Conservation (phyloP, 2,329 filamentous ascomycete species). For the Blastomyces parvus region DNA sequence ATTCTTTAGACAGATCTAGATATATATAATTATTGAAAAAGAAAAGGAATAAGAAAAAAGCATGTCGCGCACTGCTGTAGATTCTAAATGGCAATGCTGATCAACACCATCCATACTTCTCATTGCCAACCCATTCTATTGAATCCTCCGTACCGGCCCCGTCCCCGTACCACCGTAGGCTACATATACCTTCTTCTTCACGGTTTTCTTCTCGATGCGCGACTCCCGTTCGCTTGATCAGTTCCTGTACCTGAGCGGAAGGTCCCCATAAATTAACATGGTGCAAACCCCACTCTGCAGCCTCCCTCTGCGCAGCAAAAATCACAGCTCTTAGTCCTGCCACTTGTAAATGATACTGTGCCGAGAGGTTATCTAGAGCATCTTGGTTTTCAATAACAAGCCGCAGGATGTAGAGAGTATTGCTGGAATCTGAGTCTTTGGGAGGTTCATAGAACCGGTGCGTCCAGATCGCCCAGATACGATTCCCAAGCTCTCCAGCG, state of each 20-base stretch:
- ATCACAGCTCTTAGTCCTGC: slow-evolving; percentile 16
- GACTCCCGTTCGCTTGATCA: slow-evolving; percentile 15
- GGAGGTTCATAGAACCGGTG: slow-evolving; percentile 20
- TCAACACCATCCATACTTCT: slow-evolving; percentile 27
- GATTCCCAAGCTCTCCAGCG: slow-evolving; percentile 15
- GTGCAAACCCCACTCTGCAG: slow-evolving; percentile 18
- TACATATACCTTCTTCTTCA: slow-evolving; percentile 16
- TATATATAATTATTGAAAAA: neutral
- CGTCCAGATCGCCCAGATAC: slow-evolving; percentile 20
- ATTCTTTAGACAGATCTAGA: neutral
- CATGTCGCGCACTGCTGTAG: neutral
- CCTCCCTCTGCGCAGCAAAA: slow-evolving; percentile 18
- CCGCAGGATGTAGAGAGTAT: slow-evolving; percentile 17
- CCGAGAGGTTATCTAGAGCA: neutral
- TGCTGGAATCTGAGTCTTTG: slow-evolving; percentile 6
- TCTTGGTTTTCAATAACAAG: slow-evolving; percentile 14
- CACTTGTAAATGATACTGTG: slow-evolving; percentile 12
- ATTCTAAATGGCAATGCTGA: neutral
- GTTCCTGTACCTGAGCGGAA: slow-evolving; percentile 9
- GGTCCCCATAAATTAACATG: slow-evolving; percentile 20
- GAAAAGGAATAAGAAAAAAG: too few species aligned
- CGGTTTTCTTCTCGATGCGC: slow-evolving; percentile 13
- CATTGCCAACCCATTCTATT: slow-evolving; percentile 25
- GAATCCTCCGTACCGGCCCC: slow-evolving; percentile 10
- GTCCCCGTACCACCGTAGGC: slow-evolving; percentile 19